These are phyloP conservation scores for Leccinum uliginosum DNA, from an alignment of 768 basidiomycete genomes.

Conservation along the genomic window DNA sequence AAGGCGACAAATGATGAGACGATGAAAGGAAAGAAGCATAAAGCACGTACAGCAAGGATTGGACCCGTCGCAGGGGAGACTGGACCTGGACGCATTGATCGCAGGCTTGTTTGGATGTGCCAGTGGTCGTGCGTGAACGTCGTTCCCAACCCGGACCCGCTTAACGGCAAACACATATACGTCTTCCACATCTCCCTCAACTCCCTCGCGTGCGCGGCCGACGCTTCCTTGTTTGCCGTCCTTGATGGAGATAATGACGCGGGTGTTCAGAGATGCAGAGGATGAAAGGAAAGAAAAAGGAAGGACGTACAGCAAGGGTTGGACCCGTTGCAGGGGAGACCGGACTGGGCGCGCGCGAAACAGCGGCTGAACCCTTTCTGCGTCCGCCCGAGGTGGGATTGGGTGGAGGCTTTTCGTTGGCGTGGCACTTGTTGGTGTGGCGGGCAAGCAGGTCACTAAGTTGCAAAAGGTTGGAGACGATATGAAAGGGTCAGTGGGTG, in stretches of 20 bases:
- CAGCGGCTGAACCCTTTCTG: constrained; percentile 63
- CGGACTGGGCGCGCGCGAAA: constrained; percentile 70
- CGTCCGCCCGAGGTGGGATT: constrained; percentile 37
- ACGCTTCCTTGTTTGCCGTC: constrained; percentile 29
- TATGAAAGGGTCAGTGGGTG: constrained; percentile 1
- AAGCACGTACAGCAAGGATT: constrained; percentile 67
- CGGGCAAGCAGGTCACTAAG: constrained; percentile 79
- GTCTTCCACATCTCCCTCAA: constrained; percentile 71
- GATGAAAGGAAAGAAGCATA: background rate
- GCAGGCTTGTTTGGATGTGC: constrained; percentile 81
- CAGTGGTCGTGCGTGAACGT: constrained; percentile 61
- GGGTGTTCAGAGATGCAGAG: no score
- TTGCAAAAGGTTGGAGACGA: constrained; percentile 2
- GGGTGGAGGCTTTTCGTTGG: constrained; percentile 55
- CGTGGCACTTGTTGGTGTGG: constrained; percentile 86
- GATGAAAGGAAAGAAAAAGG: background rate
- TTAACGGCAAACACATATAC: constrained; percentile 66
- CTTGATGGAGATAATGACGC: constrained; percentile 5
- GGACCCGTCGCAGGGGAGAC: constrained; percentile 71
- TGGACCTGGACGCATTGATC: constrained; percentile 79
- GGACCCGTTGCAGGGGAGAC: constrained; percentile 71
- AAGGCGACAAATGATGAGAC: constrained; percentile 20
- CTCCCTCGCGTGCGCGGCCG: constrained; percentile 37
- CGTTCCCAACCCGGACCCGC: constrained; percentile 7
- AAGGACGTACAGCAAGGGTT: constrained; percentile 67